Base-by-base conservation (phyloP, 2,329 filamentous ascomycete species). In the Claviceps capensis region DNA sequence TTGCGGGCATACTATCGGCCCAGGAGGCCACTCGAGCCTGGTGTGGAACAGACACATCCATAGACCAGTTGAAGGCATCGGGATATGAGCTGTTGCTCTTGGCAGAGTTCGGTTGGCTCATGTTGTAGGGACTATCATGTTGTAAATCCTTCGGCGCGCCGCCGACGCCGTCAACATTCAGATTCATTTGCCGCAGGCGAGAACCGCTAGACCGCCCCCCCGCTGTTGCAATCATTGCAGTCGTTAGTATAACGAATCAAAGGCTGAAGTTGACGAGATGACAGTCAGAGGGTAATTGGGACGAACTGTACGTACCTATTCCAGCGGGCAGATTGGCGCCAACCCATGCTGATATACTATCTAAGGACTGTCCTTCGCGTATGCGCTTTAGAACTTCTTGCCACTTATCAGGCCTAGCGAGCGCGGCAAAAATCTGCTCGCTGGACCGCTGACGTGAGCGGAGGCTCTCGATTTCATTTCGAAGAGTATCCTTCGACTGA, bases 401-500 rank as follows among this genome's bases (percentile, higher is more conserved):
- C 69, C 74, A 74, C 6, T 75, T 62, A 5, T 75, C 72, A 2
- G 75, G 68, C 11, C 70, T 71, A 5, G 68, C 63, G 47, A 83
- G 71, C 9, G 79, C 79, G 3, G 72, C 67, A 30, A 83, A 66
- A 48, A 83, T 72, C 34, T 72, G 71, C 26, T 82, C 76, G 61
- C 67, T 79, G 45, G 73, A 73, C 22, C 71, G 73, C 59, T 81
- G 75, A 43, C 75, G 73, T 16, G 70, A 69, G 47, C 76, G 76
- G 38, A 83, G 65, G 26, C 65, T 65, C 50, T 83, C 80, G 54
- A 83, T 79, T 59, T 83, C 79, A 59, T 67, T 69, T 45, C 80
- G 74, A 5, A 83, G 70, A 50, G 75, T 73, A 54, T 82, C 79
- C 55, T 83, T 83, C 11, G 79, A 82, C 57, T 82, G 79, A 45